Conservation (phyloP, 441 rosid species). For the Capsella rubella region DNA sequence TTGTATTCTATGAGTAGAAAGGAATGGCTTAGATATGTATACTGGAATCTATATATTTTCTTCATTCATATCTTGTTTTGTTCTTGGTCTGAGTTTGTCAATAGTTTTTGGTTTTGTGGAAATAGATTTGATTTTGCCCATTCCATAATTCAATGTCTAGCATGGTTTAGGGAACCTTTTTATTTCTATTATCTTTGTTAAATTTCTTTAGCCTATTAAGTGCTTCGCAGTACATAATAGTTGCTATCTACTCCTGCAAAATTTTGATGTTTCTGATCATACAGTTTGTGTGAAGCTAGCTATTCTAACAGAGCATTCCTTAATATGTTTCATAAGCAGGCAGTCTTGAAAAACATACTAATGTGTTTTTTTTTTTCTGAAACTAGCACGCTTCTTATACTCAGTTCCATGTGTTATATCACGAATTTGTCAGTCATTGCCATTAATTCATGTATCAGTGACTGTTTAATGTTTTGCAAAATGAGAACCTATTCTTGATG, state of each 20-base stretch:
- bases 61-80: background rate
- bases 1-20: background rate
- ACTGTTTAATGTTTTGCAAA: background rate
- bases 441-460: background rate
- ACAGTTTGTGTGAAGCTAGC: slow-evolving; percentile 14
- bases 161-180: slow-evolving; percentile 1
- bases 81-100: slow-evolving; percentile 14
- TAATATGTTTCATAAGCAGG: background rate
- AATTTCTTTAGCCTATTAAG: slow-evolving; percentile 4
- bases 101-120: background rate
- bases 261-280: slow-evolving; percentile 8
- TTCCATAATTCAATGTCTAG: background rate
- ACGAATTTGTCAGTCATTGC: background rate
- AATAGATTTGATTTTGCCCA: background rate
- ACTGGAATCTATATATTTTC: background rate
- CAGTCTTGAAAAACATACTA: background rate
- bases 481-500: slow-evolving; percentile 3
- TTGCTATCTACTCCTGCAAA: background rate
- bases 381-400: background rate
- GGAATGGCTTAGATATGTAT: slow-evolving; percentile 9
- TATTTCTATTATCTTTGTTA: background rate
- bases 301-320: slow-evolving; percentile 8
- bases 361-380: background rate
- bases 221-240: background rate
- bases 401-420: background rate